Evolutionary conservation across 2,329 filamentous ascomycete species (phyloP), one percentile per base, ranked within the genome.

Genomic region (Macrophomina tecta): DNA sequence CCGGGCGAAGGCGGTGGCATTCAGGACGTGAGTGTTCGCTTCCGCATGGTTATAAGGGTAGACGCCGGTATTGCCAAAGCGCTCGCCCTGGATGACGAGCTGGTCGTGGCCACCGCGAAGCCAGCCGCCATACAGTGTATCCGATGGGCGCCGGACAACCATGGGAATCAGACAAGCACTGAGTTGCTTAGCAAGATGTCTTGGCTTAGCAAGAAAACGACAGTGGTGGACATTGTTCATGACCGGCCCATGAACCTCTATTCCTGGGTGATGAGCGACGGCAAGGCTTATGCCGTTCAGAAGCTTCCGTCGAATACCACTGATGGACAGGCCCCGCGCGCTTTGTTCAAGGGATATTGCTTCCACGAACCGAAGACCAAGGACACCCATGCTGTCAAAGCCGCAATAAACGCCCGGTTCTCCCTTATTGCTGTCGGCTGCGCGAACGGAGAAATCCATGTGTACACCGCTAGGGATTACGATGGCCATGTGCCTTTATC

Each of bases 71-170:
- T 99, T 72, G 89, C 90, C 71, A 92, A 90, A 73, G 93, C 92
- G 11, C 82, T 98, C 65, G 94, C 95, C 2, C 85, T 98, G 28
- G 95, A 98, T 71, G 92, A 97, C 66, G 95, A 98, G 78, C 83
- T 99, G 48, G 85, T 98, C 28, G 94, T 99, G 63, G 92, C 95
- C 4, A 99, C 95, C 0, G 85, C 88, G 67, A 97, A 95, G 74
- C 95, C 95, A 3, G 90, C 94, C 0, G 94, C 95, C n/a, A 89
- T 98, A 16, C 95, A 99, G 78, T 97, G 94, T 79, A 98, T 99
- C 72, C 89, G 91, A 67, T 99, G 95, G 95, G 91, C 90, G 0
- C 91, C 94, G 1, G 94, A 97, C 76, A 90, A 86, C 70, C 87
- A 85, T 40, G 91, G 92, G 23, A 90, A 87, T 69, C 94, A 98